Evolutionary conservation across 2,329 filamentous ascomycete species (phyloP).

Genomic region (Raffaelea ambrosiae): DNA sequence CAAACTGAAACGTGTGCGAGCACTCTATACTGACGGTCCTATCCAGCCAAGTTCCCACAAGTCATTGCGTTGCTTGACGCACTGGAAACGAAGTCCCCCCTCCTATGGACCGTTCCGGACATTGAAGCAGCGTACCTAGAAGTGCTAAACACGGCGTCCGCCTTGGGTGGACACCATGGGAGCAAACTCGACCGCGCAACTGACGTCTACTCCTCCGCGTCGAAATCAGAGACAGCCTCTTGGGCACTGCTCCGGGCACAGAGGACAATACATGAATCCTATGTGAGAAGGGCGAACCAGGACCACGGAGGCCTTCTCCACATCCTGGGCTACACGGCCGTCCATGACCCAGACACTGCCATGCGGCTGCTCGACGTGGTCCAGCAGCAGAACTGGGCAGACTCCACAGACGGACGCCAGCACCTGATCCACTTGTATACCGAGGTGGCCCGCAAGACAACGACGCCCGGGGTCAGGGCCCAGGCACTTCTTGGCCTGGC

Average conservation of each 20-base stretch:
- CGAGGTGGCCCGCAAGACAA: slow-evolving; percentile 2
- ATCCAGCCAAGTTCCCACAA: slow-evolving; percentile 2
- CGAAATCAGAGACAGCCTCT: slow-evolving; percentile 1
- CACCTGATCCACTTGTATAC: too few species aligned
- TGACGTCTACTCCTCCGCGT: neutral
- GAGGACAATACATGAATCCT: slow-evolving; percentile 26
- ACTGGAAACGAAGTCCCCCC: slow-evolving; percentile 1
- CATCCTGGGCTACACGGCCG: slow-evolving; percentile 27
- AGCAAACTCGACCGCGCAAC: neutral
- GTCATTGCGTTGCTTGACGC: slow-evolving; percentile 6
- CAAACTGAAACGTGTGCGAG: neutral
- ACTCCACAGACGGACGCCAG: neutral
- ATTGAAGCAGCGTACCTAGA: slow-evolving; percentile 37
- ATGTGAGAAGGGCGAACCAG: slow-evolving; percentile 12
- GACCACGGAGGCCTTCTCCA: slow-evolving; percentile 15
- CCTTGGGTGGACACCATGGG: neutral
- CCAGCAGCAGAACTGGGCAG: neutral
- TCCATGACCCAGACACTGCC: slow-evolving; percentile 30
- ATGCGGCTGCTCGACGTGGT: slow-evolving; percentile 31
- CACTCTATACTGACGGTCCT: neutral
- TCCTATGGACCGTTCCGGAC: slow-evolving; percentile 24
- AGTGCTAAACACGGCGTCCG: slow-evolving; percentile 32
- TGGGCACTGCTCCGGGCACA: slow-evolving; percentile 34
- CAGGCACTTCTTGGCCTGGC: slow-evolving; percentile 40
- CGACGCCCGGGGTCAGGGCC: slow-evolving; percentile 34